Percentiles rank a stretch among this genome's conserved stretches.
phyloP scores from a whole-genome alignment of 257 asterid species.

The Hygrophila difformis region DNA sequence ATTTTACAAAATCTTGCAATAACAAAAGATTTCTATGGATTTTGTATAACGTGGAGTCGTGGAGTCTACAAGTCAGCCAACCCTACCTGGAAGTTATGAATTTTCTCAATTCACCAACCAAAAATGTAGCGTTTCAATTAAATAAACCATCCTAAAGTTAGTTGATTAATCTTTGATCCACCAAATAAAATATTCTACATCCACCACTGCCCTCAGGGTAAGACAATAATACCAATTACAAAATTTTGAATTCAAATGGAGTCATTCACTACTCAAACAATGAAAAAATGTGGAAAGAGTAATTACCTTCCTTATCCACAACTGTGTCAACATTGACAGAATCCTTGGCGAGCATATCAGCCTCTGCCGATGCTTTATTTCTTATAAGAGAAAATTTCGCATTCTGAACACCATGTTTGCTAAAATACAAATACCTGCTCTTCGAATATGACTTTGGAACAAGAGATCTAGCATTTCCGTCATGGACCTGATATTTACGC shows the following conservation, averaged over 20 bases:
- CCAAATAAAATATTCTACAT: no score
- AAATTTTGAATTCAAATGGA: background rate
- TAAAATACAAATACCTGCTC: slow-evolving; percentile 14
- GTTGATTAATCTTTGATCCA: no score
- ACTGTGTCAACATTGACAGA: slow-evolving; percentile 27
- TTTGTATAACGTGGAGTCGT: no score
- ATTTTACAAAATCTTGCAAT: no score
- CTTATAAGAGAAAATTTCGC: slow-evolving; percentile 20
- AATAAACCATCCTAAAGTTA: no score
- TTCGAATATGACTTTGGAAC: background rate
- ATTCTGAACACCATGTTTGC: slow-evolving; percentile 14
- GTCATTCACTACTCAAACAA: slow-evolving; percentile 1
- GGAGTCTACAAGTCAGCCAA: no score
- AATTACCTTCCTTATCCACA: slow-evolving; percentile 37
- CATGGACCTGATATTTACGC: slow-evolving; percentile 31
- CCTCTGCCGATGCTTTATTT: slow-evolving; percentile 44
- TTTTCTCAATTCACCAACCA: no score
- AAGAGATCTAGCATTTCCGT: slow-evolving; percentile 21
- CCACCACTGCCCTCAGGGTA: no score
- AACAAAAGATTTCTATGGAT: no score
- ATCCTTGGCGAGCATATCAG: slow-evolving; percentile 38
- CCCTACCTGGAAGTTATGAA: no score
- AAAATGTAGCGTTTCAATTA: no score
- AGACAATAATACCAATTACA: no score
- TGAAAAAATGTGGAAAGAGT: slow-evolving; percentile 3